A percentile compares a stretch with the other conserved stretches of the same genome.
Evolutionary conservation across 192 early-diverging fungal species (phyloP).

Genomic region (Entomortierella beljakovae): DNA sequence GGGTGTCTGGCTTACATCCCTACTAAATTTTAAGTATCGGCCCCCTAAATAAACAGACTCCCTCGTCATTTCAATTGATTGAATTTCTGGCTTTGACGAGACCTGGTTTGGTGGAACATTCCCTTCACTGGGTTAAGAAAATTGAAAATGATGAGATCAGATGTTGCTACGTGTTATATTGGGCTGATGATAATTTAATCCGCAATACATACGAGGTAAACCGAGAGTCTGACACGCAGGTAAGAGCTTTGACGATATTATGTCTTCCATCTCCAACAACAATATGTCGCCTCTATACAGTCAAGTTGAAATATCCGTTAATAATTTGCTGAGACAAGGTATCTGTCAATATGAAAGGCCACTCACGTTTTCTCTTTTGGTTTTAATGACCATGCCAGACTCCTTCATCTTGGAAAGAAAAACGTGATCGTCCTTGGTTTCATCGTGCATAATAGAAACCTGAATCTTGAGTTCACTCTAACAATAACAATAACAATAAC

Average conservation of each 20-base stretch:
- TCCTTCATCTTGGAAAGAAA: constrained; percentile 70
- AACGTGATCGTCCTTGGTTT: constrained; percentile 67
- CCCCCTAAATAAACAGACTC: constrained; percentile 73
- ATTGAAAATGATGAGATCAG: constrained; percentile 1
- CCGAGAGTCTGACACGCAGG: constrained; percentile 50
- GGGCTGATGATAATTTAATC: background rate
- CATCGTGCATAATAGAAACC: constrained; percentile 63
- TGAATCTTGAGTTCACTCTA: constrained; percentile 64
- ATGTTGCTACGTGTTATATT: constrained; percentile 1
- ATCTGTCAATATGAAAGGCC: background rate
- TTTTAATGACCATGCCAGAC: constrained; percentile 65
- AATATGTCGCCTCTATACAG: constrained; percentile 52
- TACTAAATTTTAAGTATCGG: constrained; percentile 77
- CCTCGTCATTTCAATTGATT: constrained; percentile 56
- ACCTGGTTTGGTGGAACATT: constrained; percentile 47
- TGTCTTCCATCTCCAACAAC: constrained; percentile 59
- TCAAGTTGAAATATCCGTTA: too few relatives aligned
- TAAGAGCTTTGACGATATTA: constrained; percentile 60
- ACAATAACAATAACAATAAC: background rate
- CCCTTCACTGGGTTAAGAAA: too few relatives aligned
- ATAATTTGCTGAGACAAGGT: too few relatives aligned
- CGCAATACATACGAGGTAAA: constrained; percentile 55
- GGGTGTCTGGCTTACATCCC: constrained; percentile 88
- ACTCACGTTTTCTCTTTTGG: constrained; percentile 63
- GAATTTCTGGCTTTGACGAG: constrained; percentile 41